Conservation (phyloP, 495 filamentous ascomycete genomes). For the Penicillium coprophilum region DNA sequence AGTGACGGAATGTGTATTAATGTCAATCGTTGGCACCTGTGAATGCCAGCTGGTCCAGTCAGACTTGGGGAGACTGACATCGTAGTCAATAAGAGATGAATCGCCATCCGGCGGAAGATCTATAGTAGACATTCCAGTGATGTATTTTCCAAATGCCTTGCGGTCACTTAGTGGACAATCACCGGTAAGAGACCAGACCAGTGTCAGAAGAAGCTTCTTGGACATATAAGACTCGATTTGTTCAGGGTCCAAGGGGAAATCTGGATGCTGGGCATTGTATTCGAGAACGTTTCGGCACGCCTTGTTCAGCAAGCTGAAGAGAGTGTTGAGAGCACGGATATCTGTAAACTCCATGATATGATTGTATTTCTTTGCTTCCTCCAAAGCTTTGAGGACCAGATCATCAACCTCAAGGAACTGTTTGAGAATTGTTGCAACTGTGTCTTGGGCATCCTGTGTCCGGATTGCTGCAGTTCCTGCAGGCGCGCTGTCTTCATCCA, state of each 20-base stretch:
- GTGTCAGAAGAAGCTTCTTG: constrained; percentile 86
- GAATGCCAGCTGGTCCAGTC: constrained; percentile 93
- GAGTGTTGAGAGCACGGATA: constrained; percentile 82
- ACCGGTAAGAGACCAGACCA: constrained; percentile 93
- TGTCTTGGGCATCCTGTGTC: constrained; percentile 70
- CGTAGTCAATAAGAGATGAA: constrained; percentile 89
- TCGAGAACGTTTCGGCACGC: constrained; percentile 86
- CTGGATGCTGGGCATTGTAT: constrained; percentile 89
- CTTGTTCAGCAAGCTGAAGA: constrained; percentile 95
- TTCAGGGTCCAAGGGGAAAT: constrained; percentile 88
- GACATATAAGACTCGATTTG: constrained; percentile 85
- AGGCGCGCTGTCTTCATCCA: constrained; percentile 84
- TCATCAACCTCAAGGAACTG: constrained; percentile 72
- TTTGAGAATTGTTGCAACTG: constrained; percentile 74
- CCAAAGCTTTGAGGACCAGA: constrained; percentile 73
- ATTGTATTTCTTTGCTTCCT: constrained; percentile 71
- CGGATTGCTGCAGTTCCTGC: constrained; percentile 78
- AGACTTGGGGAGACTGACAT: constrained; percentile 79
- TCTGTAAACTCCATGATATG: constrained; percentile 99
- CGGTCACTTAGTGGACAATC: constrained; percentile 89
- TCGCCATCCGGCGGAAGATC: constrained; percentile 74
- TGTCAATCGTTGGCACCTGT: constrained; percentile 88
- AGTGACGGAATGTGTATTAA: constrained; percentile 95
- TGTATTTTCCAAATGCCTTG: constrained; percentile 80
- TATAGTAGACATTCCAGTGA: constrained; percentile 76